Evolutionary conservation across 768 basidiomycete species (phyloP).

Genomic region (Xerocomellus dryophilus): DNA sequence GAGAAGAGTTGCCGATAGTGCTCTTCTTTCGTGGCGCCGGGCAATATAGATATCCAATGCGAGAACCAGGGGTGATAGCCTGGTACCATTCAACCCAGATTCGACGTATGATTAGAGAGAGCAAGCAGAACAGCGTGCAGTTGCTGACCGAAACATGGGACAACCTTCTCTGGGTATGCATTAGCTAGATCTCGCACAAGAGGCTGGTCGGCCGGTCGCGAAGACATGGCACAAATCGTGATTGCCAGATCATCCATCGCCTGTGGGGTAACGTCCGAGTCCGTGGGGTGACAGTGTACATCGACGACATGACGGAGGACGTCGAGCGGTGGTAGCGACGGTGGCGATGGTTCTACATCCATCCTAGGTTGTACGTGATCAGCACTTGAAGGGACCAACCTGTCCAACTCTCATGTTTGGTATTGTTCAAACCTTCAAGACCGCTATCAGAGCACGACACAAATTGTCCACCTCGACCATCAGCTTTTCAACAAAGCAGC

Average conservation of each 20-base stretch:
- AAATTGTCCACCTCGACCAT: conserved; percentile 1
- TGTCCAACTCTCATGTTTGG: conserved; percentile 10
- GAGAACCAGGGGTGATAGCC: conserved; percentile 96
- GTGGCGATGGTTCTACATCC: background rate
- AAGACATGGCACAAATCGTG: conserved; percentile 83
- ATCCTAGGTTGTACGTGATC: background rate
- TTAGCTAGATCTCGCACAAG: conserved; percentile 65
- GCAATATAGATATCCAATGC: conserved; percentile 61
- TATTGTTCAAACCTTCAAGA: conserved; percentile 5
- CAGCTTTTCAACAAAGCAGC: background rate
- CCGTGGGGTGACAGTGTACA: conserved; percentile 92
- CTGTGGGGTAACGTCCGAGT: conserved; percentile 49
- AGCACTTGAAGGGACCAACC: background rate
- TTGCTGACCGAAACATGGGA: conserved; percentile 85
- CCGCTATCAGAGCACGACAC: conserved; percentile 3
- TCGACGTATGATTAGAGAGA: conserved; percentile 9
- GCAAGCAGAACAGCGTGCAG: conserved; percentile 7
- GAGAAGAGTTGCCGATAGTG: conserved; percentile 80
- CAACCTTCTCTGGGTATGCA: conserved; percentile 59
- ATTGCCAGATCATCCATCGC: conserved; percentile 58
- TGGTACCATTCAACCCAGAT: conserved; percentile 30
- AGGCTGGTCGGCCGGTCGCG: conserved; percentile 60
- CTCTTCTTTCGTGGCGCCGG: conserved; percentile 49
- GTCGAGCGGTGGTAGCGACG: conserved; percentile 25
- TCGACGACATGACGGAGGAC: conserved; percentile 75